phyloP scores from a whole-genome alignment of 495 filamentous ascomycete genomes.

The Cetradonia linearis region DNA sequence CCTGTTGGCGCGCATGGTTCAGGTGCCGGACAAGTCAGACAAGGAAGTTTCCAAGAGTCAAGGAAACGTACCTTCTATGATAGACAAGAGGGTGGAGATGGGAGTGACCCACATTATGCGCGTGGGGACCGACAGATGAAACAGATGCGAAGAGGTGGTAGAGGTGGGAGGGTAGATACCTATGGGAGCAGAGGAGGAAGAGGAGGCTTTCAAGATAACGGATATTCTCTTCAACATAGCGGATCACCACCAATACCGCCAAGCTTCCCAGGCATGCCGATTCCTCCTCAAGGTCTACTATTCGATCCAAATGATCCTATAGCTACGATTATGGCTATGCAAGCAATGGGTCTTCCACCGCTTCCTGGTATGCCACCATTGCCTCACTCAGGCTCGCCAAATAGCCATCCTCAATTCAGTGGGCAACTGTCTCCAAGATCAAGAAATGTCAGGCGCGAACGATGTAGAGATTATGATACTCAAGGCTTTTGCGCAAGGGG shows the following conservation, averaged over 20 bases:
- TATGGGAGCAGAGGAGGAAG: conserved; percentile 28
- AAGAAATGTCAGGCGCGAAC: conserved; percentile 32
- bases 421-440: conserved; percentile 8
- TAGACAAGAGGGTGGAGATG: conserved; percentile 42
- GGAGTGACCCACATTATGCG: conserved; percentile 35
- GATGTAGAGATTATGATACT: conserved; percentile 79
- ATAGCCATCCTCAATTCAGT: conserved; percentile 11
- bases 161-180: conserved; percentile 45
- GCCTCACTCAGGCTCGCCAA: conserved; percentile 24
- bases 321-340: conserved; percentile 59
- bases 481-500: conserved; percentile 80
- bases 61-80: conserved; percentile 54
- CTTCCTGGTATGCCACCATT: conserved; percentile 44
- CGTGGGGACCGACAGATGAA: conserved; percentile 51
- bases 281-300: conserved; percentile 33
- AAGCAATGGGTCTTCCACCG: conserved; percentile 53
- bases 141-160: conserved; percentile 57
- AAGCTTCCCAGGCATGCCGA: conserved; percentile 42
- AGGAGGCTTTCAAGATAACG: conserved; percentile 13
- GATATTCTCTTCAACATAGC: neutral
- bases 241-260: conserved; percentile 25
- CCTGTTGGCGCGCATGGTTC: conserved; percentile 29
- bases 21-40: conserved; percentile 16
- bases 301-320: conserved; percentile 59
- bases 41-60: conserved; percentile 27